These are phyloP conservation scores for Yarrowia bubula DNA, from an alignment of 805 yeast species.

Conservation along the genomic window DNA sequence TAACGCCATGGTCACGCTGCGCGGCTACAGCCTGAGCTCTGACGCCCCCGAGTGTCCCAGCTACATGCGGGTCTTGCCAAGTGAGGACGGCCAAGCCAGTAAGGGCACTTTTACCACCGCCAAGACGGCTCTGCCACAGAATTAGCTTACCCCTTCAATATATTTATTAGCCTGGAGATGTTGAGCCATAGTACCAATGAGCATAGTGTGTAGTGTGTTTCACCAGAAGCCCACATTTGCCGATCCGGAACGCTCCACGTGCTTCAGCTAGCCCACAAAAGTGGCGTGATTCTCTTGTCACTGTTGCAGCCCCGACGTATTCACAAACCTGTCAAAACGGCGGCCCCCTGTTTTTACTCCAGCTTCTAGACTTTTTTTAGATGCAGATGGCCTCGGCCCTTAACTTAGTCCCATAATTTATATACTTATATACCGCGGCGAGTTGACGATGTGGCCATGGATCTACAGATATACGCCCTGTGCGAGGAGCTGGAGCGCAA, in stretches of 20 bases:
- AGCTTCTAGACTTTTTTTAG: constrained; percentile 5
- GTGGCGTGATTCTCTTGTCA: neutral
- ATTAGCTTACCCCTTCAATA: neutral
- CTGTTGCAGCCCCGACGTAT: neutral
- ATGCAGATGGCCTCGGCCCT: neutral
- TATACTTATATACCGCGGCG: neutral
- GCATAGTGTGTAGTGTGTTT: too few species aligned
- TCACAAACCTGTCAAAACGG: neutral
- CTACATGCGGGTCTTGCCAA: neutral
- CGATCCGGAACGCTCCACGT: neutral
- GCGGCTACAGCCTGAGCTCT: constrained; percentile 5
- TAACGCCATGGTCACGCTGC: constrained; percentile 4
- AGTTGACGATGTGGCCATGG: neutral
- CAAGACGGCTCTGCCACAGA: neutral
- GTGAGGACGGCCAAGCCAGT: neutral
- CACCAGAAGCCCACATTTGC: neutral
- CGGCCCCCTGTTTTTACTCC: neutral
- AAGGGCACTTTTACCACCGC: neutral
- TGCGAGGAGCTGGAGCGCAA: neutral
- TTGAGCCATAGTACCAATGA: too few species aligned
- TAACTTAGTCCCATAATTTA: neutral
- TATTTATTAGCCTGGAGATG: neutral
- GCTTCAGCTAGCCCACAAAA: neutral
- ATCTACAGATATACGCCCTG: neutral
- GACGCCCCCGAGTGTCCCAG: constrained; percentile 2